Evolutionary conservation across 2,329 filamentous ascomycete genomes (phyloP).

Genomic region (Penicillium fuscoglaucum): DNA sequence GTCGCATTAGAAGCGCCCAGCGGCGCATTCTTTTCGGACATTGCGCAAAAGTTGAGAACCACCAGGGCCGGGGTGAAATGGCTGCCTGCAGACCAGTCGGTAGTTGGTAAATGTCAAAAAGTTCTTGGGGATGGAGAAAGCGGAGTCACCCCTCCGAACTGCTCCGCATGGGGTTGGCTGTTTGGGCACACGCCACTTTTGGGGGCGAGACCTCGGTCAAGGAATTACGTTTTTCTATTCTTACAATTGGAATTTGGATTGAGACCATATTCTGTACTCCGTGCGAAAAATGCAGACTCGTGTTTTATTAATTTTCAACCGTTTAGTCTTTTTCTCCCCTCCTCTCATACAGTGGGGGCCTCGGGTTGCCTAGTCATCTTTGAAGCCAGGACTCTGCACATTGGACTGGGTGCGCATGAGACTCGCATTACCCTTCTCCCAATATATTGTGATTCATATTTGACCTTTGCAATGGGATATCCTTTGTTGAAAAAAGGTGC

Average conservation of each 20-base stretch:
- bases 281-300: background rate
- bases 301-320: background rate
- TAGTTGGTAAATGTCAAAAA: constrained; percentile 18
- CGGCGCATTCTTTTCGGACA: constrained; percentile 33
- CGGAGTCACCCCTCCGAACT: constrained; percentile 30
- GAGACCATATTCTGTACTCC: background rate
- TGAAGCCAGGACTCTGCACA: background rate
- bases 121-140: constrained; percentile 20
- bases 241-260: background rate
- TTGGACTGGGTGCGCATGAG: background rate
- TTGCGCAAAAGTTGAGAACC: constrained; percentile 25
- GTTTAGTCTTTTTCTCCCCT: background rate
- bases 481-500: background rate
- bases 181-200: constrained; percentile 5
- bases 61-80: constrained; percentile 21
- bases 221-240: background rate
- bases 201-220: constrained; percentile 14
- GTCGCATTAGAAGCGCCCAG: constrained; percentile 26
- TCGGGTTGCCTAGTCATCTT: constrained; percentile 4
- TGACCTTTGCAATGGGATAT: background rate
- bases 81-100: constrained; percentile 29
- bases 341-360: background rate
- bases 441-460: background rate
- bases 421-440: background rate
- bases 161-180: constrained; percentile 22